These are phyloP conservation scores for Diospyros kaki DNA, from an alignment of 148 eudicot genomes.

Conservation along the genomic window DNA sequence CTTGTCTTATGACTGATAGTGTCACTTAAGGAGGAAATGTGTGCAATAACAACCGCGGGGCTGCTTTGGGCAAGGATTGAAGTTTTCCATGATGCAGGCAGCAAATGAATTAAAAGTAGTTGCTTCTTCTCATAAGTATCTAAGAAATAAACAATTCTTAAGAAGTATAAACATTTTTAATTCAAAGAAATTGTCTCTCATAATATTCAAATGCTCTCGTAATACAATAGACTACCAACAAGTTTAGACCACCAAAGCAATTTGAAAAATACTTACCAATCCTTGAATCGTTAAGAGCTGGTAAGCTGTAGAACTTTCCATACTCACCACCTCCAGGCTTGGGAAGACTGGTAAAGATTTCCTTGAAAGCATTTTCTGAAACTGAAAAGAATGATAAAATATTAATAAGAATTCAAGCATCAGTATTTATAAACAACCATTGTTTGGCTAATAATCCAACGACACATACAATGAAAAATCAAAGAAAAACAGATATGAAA, in stretches of 20 bases:
- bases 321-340: conserved; percentile 97
- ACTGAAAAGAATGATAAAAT: conserved; percentile 39
- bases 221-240: not conserved
- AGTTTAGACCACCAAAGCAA: not conserved
- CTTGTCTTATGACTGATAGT: not conserved
- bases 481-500: not conserved
- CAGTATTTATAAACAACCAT: not conserved
- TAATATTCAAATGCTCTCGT: not conserved
- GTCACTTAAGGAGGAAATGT: not conserved
- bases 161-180: not conserved
- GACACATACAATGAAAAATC: not conserved
- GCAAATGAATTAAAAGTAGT: not conserved
- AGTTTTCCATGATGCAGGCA: not conserved
- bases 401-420: not conserved
- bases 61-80: not conserved
- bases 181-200: not conserved
- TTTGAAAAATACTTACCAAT: conserved; percentile 42
- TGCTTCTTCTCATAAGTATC: not conserved
- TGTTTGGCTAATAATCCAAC: not conserved
- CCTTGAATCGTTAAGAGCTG: conserved; percentile 90
- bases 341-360: conserved; percentile 69
- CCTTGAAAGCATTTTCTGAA: conserved; percentile 82
- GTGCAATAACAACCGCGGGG: not conserved
- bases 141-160: not conserved
- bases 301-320: conserved; percentile 92